Conservation (phyloP, 2,329 filamentous ascomycete species). For the Pseudocercospora ulei region DNA sequence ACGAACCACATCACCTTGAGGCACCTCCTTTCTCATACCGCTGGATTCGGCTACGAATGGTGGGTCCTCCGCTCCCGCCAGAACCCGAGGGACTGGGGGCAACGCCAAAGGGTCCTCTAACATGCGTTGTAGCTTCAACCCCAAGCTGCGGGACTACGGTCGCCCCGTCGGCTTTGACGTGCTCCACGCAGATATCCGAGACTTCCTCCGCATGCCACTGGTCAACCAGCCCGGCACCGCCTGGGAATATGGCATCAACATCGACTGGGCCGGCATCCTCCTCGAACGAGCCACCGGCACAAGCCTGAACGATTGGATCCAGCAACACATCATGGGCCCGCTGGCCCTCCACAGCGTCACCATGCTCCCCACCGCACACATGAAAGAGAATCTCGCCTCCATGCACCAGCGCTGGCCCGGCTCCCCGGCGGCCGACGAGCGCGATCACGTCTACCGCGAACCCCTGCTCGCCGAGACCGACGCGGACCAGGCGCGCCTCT, state of each 20-base stretch:
- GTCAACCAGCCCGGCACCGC: conserved; percentile 54
- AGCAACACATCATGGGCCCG: conserved; percentile 41
- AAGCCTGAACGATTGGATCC: conserved; percentile 41
- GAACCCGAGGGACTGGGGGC: too few relatives aligned
- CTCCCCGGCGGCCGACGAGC: conserved; percentile 24
- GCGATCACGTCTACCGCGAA: conserved; percentile 46
- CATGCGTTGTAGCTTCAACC: conserved; percentile 36
- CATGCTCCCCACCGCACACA: conserved; percentile 49
- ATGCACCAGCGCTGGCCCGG: conserved; percentile 48
- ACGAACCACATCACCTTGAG: conserved; percentile 43
- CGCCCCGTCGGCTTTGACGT: conserved; percentile 49
- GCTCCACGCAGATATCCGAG: conserved; percentile 45
- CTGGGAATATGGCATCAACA: conserved; percentile 49
- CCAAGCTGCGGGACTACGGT: conserved; percentile 37
- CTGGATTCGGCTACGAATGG: conserved; percentile 44
- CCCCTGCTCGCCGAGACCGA: conserved; percentile 41
- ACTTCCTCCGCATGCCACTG: conserved; percentile 46
- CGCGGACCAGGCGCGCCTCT: conserved; percentile 40
- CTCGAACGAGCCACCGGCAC: conserved; percentile 41
- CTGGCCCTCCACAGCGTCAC: conserved; percentile 44
- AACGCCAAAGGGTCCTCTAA: too few relatives aligned
- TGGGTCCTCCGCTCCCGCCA: conserved; percentile 13
- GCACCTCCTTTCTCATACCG: conserved; percentile 45
- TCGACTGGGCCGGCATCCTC: conserved; percentile 45
- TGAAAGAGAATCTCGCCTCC: conserved; percentile 48